A percentile compares a stretch with the other conserved stretches of the same genome.
Evolutionary conservation across 2,329 filamentous ascomycete species (phyloP).

Genomic region (Sporothrix sp.): DNA sequence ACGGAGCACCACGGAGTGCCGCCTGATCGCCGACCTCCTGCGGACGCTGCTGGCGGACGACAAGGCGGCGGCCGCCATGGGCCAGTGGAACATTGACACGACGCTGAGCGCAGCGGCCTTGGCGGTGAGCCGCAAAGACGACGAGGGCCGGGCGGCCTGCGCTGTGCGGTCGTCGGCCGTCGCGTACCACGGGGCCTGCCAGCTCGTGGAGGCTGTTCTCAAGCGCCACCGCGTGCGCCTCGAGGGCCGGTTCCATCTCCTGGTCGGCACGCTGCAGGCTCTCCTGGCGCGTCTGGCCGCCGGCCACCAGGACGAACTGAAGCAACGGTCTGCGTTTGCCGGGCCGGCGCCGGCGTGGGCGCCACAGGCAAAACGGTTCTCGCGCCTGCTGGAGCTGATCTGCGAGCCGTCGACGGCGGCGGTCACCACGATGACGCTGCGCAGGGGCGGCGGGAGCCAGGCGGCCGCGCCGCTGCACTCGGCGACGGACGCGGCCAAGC

Average conservation of each 20-base stretch:
- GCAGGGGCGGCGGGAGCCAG: background rate
- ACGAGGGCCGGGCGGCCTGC: background rate
- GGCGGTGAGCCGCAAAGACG: constrained; percentile 20
- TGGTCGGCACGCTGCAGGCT: constrained; percentile 43
- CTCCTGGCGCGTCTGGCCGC: constrained; percentile 45
- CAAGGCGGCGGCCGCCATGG: constrained; percentile 39
- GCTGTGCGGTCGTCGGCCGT: constrained; percentile 21
- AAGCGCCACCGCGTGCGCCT: constrained; percentile 50
- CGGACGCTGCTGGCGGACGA: constrained; percentile 35
- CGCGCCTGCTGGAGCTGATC: constrained; percentile 19
- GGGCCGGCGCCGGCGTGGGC: constrained; percentile 25
- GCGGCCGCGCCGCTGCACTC: constrained; percentile 38
- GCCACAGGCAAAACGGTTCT: constrained; percentile 38
- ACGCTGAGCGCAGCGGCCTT: constrained; percentile 38
- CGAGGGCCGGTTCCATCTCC: constrained; percentile 51
- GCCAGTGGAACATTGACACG: constrained; percentile 48
- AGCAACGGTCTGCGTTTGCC: constrained; percentile 13
- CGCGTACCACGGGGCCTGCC: constrained; percentile 39
- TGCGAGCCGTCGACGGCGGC: constrained; percentile 50
- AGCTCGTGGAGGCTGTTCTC: constrained; percentile 46
- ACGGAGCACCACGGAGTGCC: constrained; percentile 25
- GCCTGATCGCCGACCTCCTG: constrained; percentile 33
- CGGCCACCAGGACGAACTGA: constrained; percentile 24
- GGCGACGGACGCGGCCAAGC: constrained; percentile 50
- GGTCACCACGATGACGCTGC: constrained; percentile 29